Evolutionary conservation across 164 flowering plant genomes (phyloP).

Genomic region (Vitis rupestris): DNA sequence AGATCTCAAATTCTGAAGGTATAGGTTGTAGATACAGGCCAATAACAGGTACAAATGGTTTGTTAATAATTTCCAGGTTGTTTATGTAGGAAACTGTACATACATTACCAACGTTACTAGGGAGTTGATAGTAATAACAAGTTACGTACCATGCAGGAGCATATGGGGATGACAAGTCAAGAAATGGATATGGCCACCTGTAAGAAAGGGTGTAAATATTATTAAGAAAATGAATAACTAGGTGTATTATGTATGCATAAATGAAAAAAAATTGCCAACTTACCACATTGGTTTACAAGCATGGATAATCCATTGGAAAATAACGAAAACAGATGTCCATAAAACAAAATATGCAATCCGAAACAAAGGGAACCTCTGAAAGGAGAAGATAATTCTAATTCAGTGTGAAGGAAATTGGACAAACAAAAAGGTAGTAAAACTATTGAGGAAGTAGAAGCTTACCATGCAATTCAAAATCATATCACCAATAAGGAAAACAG

Average conservation of each 20-base stretch:
- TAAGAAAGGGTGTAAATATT: not conserved
- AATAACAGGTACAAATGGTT: not conserved
- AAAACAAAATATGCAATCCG: conserved; percentile 53
- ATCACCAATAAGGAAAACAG: conserved; percentile 53
- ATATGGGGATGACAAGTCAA: conserved; percentile 44
- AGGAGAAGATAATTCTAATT: not conserved
- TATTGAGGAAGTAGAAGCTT: conserved; percentile 8
- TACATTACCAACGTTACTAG: too few relatives aligned
- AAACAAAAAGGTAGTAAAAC: not conserved
- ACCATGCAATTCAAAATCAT: conserved; percentile 50
- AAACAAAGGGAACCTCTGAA: conserved; percentile 62
- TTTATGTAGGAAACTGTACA: too few relatives aligned
- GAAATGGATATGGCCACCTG: conserved; percentile 77
- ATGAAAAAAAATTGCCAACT: not conserved
- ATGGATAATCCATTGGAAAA: conserved; percentile 66
- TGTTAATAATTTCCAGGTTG: not conserved
- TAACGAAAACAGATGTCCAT: conserved; percentile 45
- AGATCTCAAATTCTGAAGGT: too few relatives aligned
- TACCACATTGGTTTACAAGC: conserved; percentile 49
- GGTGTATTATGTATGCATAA: not conserved
- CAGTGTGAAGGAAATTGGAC: not conserved
- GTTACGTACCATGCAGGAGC: conserved; percentile 50
- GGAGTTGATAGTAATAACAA: too few relatives aligned
- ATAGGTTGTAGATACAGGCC: too few relatives aligned
- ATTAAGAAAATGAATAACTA: too few relatives aligned